phyloP scores from a whole-genome alignment of 2,329 filamentous ascomycete genomes.

The Ophiobolus disseminans region DNA sequence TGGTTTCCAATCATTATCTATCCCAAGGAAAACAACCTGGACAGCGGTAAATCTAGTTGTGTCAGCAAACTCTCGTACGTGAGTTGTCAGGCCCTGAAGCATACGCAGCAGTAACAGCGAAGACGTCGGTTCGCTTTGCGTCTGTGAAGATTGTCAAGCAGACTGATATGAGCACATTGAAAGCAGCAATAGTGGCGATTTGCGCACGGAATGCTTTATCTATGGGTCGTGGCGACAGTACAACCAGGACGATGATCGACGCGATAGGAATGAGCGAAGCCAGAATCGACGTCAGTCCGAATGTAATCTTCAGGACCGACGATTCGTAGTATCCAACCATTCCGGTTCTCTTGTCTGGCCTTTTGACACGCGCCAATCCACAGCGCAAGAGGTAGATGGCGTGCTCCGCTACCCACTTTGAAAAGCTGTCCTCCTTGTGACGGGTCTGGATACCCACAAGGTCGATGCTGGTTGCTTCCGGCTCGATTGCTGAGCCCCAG shows the following conservation, averaged over 20 bases:
- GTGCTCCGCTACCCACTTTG: background rate
- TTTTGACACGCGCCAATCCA: background rate
- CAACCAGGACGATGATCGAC: slow-evolving; percentile 14
- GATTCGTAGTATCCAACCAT: background rate
- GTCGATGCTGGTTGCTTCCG: too few species aligned
- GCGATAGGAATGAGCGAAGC: slow-evolving; percentile 22
- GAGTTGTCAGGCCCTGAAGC: background rate
- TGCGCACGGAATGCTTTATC: background rate
- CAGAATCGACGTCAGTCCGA: slow-evolving; percentile 14
- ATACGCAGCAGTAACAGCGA: slow-evolving; percentile 28
- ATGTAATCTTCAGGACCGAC: slow-evolving; percentile 16
- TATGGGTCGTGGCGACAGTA: too few species aligned
- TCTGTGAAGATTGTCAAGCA: slow-evolving; percentile 20
- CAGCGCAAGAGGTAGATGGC: background rate
- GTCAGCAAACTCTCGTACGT: background rate
- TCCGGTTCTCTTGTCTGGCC: background rate
- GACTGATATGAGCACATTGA: slow-evolving; percentile 20
- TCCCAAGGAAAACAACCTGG: slow-evolving; percentile 7
- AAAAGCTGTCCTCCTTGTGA: background rate
- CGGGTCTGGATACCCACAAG: background rate
- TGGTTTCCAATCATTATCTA: too few species aligned
- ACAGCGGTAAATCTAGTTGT: slow-evolving; percentile 4
- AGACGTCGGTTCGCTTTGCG: slow-evolving; percentile 24
- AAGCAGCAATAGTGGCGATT: slow-evolving; percentile 17
- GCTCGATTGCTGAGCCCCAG: too few species aligned